Evolutionary conservation across 179 eudicot species (phyloP), one percentile per base, ranked within the genome.

Genomic region (Spinacia oleracea): DNA sequence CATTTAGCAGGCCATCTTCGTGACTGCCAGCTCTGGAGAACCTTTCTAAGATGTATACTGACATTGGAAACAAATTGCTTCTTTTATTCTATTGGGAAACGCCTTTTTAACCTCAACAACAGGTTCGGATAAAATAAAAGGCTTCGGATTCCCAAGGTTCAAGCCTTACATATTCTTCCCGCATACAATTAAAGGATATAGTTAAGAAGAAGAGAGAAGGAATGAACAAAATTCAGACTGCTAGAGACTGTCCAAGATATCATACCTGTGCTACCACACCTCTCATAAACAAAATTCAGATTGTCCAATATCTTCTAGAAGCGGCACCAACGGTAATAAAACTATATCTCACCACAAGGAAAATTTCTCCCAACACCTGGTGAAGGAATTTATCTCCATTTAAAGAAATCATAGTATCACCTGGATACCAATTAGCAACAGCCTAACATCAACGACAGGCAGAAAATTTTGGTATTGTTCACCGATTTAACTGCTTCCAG

Each of bases 141-240:
- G 71, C 71, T 67, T 21, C 27, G 40, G 71, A 67, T 64, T 64
- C 29, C 23, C 71, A 67, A 38, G 25, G 25, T 67, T 8, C 16
- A 67, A 67, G 29, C 48, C 71, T 67, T 18, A 38, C 48, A 38
- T 21, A 34, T 34, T 10, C 15, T 7, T 67, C 21, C 48, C 48
- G 27, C 14, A 66, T 2, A 21, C 71, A 67, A 9, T 3, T 8
- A 45, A 67, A 38, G 45, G 21, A 67, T 20, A 20, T 21, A n/a
- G 4, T 67, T 38, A 67, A 67, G 71, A 65, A 65, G 12, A 65
- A 34, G 5, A 32, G 9, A 7, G 14, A 18, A 65, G 20, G 7
- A 7, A 34, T 18, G 8, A 8, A 58, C 4, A 58, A 5, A 10
- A 58, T n/a, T n/a, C 29, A 10, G 27, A n/a, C 31, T 23, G 29